Conservation (phyloP, 2,329 filamentous ascomycete genomes). For the Pyrenochaeta sp. region DNA sequence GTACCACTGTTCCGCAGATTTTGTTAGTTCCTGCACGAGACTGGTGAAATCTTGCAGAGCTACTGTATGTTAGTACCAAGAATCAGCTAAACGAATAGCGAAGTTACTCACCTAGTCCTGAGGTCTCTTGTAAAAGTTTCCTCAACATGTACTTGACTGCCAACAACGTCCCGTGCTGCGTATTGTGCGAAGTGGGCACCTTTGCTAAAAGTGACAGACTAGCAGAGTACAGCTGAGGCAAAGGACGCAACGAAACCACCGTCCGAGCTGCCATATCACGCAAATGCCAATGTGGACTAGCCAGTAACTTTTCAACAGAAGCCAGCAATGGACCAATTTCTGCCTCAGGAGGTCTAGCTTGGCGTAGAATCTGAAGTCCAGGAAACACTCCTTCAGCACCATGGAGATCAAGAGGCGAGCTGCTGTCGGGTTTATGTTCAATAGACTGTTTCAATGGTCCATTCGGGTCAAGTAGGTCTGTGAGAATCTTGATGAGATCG, state of each 20-base stretch:
- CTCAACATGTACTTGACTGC: slow-evolving; percentile 41
- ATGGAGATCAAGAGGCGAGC: slow-evolving; percentile 42
- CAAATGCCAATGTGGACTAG: slow-evolving; percentile 78
- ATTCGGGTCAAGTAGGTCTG: slow-evolving; percentile 62
- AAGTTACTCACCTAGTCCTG: slow-evolving; percentile 16
- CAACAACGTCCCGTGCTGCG: slow-evolving; percentile 41
- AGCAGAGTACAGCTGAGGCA: slow-evolving; percentile 29
- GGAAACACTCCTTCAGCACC: slow-evolving; percentile 76
- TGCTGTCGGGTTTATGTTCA: slow-evolving; percentile 21
- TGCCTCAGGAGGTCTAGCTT: slow-evolving; percentile 70
- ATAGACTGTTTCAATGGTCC: slow-evolving; percentile 36
- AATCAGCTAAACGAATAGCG: background rate
- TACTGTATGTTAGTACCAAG: slow-evolving; percentile 11
- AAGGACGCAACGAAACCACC: slow-evolving; percentile 52
- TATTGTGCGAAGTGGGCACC: slow-evolving; percentile 26
- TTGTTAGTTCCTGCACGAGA: slow-evolving; percentile 27
- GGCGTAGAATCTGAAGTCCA: slow-evolving; percentile 79
- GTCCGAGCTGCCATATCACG: slow-evolving; percentile 81
- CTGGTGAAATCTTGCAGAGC: slow-evolving; percentile 21
- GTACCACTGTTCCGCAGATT: slow-evolving; percentile 23
- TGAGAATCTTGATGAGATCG: slow-evolving; percentile 68
- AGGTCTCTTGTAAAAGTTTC: slow-evolving; percentile 24
- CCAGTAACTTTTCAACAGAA: slow-evolving; percentile 68
- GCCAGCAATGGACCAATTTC: slow-evolving; percentile 63
- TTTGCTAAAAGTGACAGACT: slow-evolving; percentile 27